These are phyloP conservation scores for Tothia fuscella DNA, from an alignment of 2,329 filamentous ascomycete genomes.

Conservation along the genomic window DNA sequence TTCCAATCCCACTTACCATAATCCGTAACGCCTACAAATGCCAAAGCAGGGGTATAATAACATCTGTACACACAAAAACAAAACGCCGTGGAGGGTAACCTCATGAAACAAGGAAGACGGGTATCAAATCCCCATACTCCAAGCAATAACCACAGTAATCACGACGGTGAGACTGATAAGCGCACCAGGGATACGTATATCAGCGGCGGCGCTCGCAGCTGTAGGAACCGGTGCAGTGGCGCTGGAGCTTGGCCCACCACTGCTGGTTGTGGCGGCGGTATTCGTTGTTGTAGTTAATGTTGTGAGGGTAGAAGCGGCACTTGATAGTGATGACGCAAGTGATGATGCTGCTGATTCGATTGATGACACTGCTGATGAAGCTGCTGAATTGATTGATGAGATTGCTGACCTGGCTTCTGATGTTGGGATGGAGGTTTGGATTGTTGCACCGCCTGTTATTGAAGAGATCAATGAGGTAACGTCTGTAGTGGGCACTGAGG, in stretches of 20 bases:
- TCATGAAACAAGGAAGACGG: no score
- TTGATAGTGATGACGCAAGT: not conserved
- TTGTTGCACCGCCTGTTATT: not conserved
- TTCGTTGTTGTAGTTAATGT: not conserved
- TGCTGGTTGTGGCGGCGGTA: slow-evolving; percentile 15
- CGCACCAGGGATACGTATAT: slow-evolving; percentile 1
- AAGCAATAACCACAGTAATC: slow-evolving; percentile 7
- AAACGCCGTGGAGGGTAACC: no score
- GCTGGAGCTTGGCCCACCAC: slow-evolving; percentile 19
- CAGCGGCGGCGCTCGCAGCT: slow-evolving; percentile 16
- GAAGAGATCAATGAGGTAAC: slow-evolving; percentile 57
- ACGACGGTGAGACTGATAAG: slow-evolving; percentile 2
- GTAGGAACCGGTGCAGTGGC: slow-evolving; percentile 21
- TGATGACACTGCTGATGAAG: not conserved
- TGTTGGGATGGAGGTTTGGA: not conserved
- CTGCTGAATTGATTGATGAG: not conserved
- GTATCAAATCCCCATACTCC: no score
- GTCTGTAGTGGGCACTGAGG: slow-evolving; percentile 42
- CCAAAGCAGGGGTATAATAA: no score
- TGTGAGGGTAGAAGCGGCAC: not conserved
- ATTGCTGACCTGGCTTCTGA: not conserved
- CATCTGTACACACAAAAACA: no score
- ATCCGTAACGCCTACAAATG: no score
- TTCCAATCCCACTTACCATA: no score
- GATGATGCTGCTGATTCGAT: not conserved